Percentiles rank a stretch among this genome's conserved stretches.
Conservation (phyloP, 1,284 basidiomycete genomes). For the Cryptococcus maquisensis region DNA sequence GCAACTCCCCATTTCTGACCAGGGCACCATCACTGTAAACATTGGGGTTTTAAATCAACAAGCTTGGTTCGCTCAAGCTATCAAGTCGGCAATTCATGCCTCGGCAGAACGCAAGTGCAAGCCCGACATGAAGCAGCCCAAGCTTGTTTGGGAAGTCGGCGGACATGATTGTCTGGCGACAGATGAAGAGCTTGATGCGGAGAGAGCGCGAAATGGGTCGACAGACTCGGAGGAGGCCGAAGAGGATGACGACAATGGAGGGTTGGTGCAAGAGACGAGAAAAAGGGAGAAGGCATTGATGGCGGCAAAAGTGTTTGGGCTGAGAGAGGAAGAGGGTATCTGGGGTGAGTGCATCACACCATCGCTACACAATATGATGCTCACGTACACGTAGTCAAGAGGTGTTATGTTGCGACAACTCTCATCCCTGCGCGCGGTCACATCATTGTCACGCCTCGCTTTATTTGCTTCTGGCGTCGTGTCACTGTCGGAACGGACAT, state of each 20-base stretch:
- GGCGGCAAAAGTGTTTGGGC: constrained; percentile 42
- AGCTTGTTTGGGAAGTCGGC: constrained; percentile 36
- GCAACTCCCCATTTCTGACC: background rate
- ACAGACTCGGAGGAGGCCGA: constrained; percentile 14
- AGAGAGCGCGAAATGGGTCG: constrained; percentile 4
- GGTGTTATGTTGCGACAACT: constrained; percentile 38
- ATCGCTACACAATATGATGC: background rate
- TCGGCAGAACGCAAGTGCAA: constrained; percentile 26
- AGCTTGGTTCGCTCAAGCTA: constrained; percentile 32
- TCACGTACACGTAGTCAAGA: constrained; percentile 33
- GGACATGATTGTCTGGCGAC: constrained; percentile 35
- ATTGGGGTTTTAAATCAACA: constrained; percentile 45
- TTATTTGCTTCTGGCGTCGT: constrained; percentile 48
- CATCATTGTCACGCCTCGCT: constrained; percentile 42
- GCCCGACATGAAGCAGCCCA: constrained; percentile 19
- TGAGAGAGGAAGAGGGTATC: constrained; percentile 44
- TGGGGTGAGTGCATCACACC: constrained; percentile 35
- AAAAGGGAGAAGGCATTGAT: constrained; percentile 36
- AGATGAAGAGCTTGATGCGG: constrained; percentile 30
- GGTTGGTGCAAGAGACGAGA: constrained; percentile 17
- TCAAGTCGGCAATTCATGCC: constrained; percentile 24
- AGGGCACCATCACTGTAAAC: constrained; percentile 29
- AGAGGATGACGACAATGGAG: constrained; percentile 8
- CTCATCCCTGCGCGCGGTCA: constrained; percentile 44
- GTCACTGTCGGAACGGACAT: constrained; percentile 38